phyloP scores from a whole-genome alignment of 768 basidiomycete genomes.

The Royoungia palumana region DNA sequence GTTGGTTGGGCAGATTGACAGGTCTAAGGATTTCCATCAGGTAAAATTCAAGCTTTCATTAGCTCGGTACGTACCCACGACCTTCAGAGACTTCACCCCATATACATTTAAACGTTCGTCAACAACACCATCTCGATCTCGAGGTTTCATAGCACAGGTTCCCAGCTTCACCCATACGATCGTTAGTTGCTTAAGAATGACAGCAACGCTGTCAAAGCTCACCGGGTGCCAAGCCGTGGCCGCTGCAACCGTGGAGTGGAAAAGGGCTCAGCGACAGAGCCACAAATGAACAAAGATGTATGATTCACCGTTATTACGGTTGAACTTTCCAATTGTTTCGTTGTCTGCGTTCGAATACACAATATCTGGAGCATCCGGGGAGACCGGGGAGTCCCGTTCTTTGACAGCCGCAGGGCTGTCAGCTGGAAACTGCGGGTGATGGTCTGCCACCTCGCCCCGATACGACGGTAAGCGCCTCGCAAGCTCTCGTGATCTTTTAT shows the following conservation, averaged over 20 bases:
- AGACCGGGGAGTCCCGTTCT: conserved; percentile 15
- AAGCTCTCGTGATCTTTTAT: conserved; percentile 53
- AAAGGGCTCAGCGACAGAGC: background rate
- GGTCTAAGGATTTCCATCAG: conserved; percentile 15
- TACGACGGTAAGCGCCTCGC: conserved; percentile 45
- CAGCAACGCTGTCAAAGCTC: background rate
- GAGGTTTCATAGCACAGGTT: conserved; percentile 64
- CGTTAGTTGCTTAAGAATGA: background rate
- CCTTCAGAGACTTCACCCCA: conserved; percentile 9
- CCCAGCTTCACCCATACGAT: conserved; percentile 41
- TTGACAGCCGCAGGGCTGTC: conserved; percentile 26
- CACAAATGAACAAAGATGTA: too few species aligned
- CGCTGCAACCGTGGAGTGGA: background rate
- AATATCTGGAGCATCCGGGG: conserved; percentile 27
- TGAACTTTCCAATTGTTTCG: conserved; percentile 27
- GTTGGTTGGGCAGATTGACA: conserved; percentile 28
- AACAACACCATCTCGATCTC: conserved; percentile 7
- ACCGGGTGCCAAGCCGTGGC: background rate
- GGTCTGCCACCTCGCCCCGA: conserved; percentile 6
- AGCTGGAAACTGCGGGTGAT: conserved; percentile 25
- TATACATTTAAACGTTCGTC: conserved; percentile 14
- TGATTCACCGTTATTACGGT: conserved; percentile 4
- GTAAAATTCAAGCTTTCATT: too few species aligned
- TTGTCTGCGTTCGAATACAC: conserved; percentile 33
- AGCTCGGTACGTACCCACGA: conserved; percentile 8